Base-by-base conservation (phyloP, 768 basidiomycete species). In the Pulveroboletus sp. region DNA sequence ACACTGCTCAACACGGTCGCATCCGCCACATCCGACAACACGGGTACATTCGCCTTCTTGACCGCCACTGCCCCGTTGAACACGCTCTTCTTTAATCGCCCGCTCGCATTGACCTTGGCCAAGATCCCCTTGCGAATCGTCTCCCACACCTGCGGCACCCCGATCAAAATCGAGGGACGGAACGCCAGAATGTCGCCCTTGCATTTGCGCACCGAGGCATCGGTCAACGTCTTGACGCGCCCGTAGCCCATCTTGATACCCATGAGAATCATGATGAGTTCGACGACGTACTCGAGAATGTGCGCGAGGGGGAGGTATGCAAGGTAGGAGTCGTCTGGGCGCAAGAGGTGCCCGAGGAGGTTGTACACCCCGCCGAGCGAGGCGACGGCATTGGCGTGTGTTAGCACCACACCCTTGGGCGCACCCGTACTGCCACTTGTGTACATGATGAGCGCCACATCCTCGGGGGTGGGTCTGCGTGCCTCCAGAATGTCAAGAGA, bases 71-170 rank as follows among this genome's bases (percentile, higher is more conserved):
- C 91, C 34, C 81, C 80, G 56, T 85, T 78, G 77, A 99, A 99
- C 25, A 95, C 64, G 40, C 67, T 73, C 72, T 84, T 87, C 75
- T 80, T 89, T 59, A 92, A 14, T 1, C 69, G 35, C 9, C 90
- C 85, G 2, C 83, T 71, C 4, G 79, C 61, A 49, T 90, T 80
- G 45, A 97, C 84, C 69, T 93, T 92, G 51, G 76, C 65, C 10
- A 93, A 61, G 63, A 99, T 94, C 27, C 94, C 94, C 73, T 99
- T 99, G 50, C 94, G 84, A 56, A 97, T 97, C 46, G 82, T 85
- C 70, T 99, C 95, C 93, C 93, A 99, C 1, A 98, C 89, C 3
- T 94, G 90, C 2, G 95, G 95, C 2, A 98, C 95, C 44, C 93
- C 95, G 44, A 91, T 81, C 80, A 98, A 85, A 69, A 97, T 84